Percentiles rank a stretch among this genome's conserved stretches.
Conservation (phyloP, 208 protist species). For the Trypanosoma platydactyli region DNA sequence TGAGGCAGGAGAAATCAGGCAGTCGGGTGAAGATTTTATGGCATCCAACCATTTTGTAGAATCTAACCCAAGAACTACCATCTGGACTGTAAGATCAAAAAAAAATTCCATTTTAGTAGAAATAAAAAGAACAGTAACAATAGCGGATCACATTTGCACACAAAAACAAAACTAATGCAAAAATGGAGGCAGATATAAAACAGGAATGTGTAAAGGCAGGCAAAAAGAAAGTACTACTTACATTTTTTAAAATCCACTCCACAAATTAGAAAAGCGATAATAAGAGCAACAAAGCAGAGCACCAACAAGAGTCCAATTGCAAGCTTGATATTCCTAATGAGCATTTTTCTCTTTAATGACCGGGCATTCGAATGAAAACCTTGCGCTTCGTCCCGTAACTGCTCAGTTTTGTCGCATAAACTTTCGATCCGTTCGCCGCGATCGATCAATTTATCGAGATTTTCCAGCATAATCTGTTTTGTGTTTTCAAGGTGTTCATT, state of each 20-base stretch:
- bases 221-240: constrained; percentile 28
- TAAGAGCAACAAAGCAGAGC: constrained; percentile 50
- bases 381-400: constrained; percentile 61
- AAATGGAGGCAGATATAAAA: constrained; percentile 7
- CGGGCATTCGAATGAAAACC: constrained; percentile 61
- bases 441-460: constrained; percentile 80
- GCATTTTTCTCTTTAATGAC: constrained; percentile 50
- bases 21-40: constrained; percentile 58
- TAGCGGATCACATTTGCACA: constrained; percentile 12
- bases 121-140: constrained; percentile 20
- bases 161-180: constrained; percentile 14
- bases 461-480: constrained; percentile 82
- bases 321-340: constrained; percentile 72
- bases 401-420: constrained; percentile 75
- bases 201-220: neutral
- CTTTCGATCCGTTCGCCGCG: constrained; percentile 83
- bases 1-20: constrained; percentile 45
- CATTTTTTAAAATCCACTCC: constrained; percentile 78
- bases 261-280: constrained; percentile 64
- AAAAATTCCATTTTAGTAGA: neutral
- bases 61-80: constrained; percentile 47
- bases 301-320: constrained; percentile 52
- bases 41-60: constrained; percentile 62
- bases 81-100: constrained; percentile 1
- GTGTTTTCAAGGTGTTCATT: constrained; percentile 73